Percentiles rank a stretch among this genome's conserved stretches.
These are phyloP conservation scores for Penicillium silybi DNA, from an alignment of 495 filamentous ascomycete species.

Conservation along the genomic window DNA sequence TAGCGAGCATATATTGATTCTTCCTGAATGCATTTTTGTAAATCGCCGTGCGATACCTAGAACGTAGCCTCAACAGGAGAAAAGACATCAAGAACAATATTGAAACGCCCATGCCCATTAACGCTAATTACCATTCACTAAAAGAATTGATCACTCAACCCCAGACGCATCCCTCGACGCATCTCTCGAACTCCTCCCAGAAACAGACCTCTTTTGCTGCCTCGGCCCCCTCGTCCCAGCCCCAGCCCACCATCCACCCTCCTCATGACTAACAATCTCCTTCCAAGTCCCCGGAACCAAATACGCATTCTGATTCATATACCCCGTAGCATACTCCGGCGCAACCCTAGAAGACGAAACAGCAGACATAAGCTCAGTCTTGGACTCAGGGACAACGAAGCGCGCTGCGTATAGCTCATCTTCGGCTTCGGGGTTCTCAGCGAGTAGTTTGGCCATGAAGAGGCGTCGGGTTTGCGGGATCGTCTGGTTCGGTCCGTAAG, in stretches of 20 bases:
- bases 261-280: constrained; percentile 14
- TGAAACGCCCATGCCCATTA: not conserved
- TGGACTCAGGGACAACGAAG: constrained; percentile 20
- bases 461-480: constrained; percentile 40
- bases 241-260: constrained; percentile 18
- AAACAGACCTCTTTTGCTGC: constrained; percentile 1
- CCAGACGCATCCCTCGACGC: not conserved
- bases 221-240: not conserved
- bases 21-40: not conserved
- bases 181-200: constrained; percentile 12
- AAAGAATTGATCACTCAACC: not conserved
- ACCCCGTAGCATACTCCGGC: constrained; percentile 3
- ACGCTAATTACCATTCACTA: not conserved
- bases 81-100: too few relatives aligned
- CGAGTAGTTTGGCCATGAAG: constrained; percentile 34
- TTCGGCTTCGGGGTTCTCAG: constrained; percentile 25
- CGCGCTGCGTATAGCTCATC: constrained; percentile 28
- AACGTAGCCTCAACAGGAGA: not conserved
- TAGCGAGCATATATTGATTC: constrained; percentile 16
- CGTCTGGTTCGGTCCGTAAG: constrained; percentile 21
- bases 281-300: constrained; percentile 12
- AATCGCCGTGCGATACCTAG: not conserved
- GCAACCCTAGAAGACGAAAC: not conserved
- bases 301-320: constrained; percentile 6
- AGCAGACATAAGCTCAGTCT: constrained; percentile 4